Evolutionary conservation across 768 basidiomycete species (phyloP).

Genomic region (Phanerochaete sordida): DNA sequence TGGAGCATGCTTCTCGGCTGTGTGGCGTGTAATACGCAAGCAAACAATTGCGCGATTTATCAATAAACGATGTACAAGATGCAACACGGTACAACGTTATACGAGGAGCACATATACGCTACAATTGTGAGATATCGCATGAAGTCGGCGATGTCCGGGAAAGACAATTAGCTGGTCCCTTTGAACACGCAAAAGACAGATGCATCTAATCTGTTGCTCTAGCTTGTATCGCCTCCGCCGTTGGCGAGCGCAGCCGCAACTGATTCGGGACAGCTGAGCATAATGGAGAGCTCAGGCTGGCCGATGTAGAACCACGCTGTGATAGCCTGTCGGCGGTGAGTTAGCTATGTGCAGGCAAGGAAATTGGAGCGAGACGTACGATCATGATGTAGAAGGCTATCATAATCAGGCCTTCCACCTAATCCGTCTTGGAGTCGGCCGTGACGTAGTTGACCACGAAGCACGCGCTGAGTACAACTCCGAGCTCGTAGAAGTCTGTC

Average conservation of each 20-base stretch:
- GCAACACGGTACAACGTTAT: too few species aligned
- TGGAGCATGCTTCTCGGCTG: too few species aligned
- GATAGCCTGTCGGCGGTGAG: slow-evolving; percentile 41
- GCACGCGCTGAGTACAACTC: slow-evolving; percentile 58
- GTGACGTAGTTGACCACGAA: slow-evolving; percentile 82
- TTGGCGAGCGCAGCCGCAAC: slow-evolving; percentile 34
- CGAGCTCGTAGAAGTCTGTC: slow-evolving; percentile 74
- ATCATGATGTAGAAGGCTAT: slow-evolving; percentile 68
- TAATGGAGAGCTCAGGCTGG: slow-evolving; percentile 42
- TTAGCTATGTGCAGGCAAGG: background rate
- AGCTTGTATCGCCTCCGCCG: slow-evolving; percentile 8
- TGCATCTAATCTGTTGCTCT: background rate
- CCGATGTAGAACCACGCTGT: slow-evolving; percentile 67
- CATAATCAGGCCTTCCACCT: slow-evolving; percentile 68
- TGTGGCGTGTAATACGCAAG: too few species aligned
- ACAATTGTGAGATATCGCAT: background rate
- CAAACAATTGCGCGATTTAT: too few species aligned
- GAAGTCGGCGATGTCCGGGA: background rate
- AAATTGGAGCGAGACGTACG: slow-evolving; percentile 29
- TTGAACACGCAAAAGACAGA: background rate
- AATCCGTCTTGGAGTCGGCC: slow-evolving; percentile 76
- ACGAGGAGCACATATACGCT: too few species aligned
- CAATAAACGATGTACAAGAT: too few species aligned
- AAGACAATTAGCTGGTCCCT: background rate
- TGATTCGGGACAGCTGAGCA: slow-evolving; percentile 38